Evolutionary conservation across 768 basidiomycete genomes (phyloP).

Genomic region (Neoboletus brunneissimus): DNA sequence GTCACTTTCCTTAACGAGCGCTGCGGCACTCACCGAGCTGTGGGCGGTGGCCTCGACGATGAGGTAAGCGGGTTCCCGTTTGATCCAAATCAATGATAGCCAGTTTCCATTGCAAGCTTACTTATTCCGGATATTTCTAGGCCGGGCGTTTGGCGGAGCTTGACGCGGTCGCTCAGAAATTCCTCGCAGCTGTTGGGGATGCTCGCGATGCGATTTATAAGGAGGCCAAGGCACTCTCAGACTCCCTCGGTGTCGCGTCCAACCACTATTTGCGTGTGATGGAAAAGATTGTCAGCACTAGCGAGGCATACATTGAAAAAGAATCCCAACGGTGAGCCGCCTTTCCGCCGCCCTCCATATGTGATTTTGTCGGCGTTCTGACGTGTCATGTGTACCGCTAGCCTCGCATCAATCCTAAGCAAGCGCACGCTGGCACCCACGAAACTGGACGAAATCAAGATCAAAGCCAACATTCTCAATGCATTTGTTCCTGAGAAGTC

Average conservation of each 20-base stretch:
- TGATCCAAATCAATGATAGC: neutral
- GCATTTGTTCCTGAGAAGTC: constrained; percentile 50
- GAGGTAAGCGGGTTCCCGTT: constrained; percentile 39
- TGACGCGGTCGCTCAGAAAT: constrained; percentile 73
- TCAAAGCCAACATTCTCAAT: constrained; percentile 82
- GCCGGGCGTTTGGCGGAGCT: constrained; percentile 80
- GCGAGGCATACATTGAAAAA: constrained; percentile 78
- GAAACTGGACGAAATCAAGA: constrained; percentile 92
- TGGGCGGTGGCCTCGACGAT: constrained; percentile 78
- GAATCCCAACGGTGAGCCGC: constrained; percentile 74
- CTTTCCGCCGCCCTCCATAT: neutral
- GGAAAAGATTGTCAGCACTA: constrained; percentile 75
- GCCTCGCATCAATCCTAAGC: constrained; percentile 70
- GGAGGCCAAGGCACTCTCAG: constrained; percentile 54
- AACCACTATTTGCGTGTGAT: constrained; percentile 87
- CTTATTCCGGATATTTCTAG: constrained; percentile 35
- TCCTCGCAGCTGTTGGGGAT: constrained; percentile 58
- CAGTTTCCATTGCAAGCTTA: neutral
- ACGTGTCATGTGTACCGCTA: constrained; percentile 28
- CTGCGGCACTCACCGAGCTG: constrained; percentile 80
- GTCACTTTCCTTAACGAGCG: constrained; percentile 79
- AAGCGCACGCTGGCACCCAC: constrained; percentile 72
- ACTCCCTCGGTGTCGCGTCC: constrained; percentile 50
- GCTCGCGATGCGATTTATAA: constrained; percentile 60
- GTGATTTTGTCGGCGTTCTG: neutral